Percentiles rank a stretch among this genome's conserved stretches.
These are phyloP conservation scores for Suillus occidentalis DNA, from an alignment of 768 basidiomycete species.

Conservation along the genomic window DNA sequence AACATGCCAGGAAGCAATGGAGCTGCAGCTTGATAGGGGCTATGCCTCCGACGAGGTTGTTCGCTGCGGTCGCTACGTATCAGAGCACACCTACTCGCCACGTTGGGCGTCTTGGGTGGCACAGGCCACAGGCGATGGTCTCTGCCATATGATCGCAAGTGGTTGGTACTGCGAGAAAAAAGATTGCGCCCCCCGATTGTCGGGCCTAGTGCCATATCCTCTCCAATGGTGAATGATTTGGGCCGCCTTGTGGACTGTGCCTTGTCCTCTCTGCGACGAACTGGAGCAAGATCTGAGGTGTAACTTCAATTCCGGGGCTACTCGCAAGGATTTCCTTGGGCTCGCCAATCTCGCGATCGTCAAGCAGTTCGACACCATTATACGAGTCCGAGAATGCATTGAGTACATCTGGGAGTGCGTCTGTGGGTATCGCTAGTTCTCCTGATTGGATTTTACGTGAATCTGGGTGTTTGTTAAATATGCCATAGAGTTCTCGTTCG, in stretches of 20 bases:
- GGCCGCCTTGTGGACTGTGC: slow-evolving; percentile 34
- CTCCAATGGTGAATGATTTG: slow-evolving; percentile 34
- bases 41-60: slow-evolving; percentile 57
- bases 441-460: slow-evolving; percentile 57
- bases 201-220: slow-evolving; percentile 32
- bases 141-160: slow-evolving; percentile 58
- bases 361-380: slow-evolving; percentile 60
- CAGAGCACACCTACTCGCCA: slow-evolving; percentile 58
- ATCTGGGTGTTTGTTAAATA: slow-evolving; percentile 67
- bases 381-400: slow-evolving; percentile 60
- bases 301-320: slow-evolving; percentile 67
- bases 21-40: slow-evolving; percentile 69
- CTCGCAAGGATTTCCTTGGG: slow-evolving; percentile 56
- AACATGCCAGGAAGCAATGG: too few relatives aligned
- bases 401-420: slow-evolving; percentile 68
- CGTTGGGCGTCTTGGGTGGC: slow-evolving; percentile 53
- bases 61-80: slow-evolving; percentile 68
- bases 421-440: slow-evolving; percentile 67
- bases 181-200: slow-evolving; percentile 40
- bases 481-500: slow-evolving; percentile 62
- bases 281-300: slow-evolving; percentile 61
- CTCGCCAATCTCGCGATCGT: too few relatives aligned
- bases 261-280: slow-evolving; percentile 66
- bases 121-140: slow-evolving; percentile 57
- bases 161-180: slow-evolving; percentile 21